Evolutionary conservation across 2,329 filamentous ascomycete genomes (phyloP).

Genomic region (Botryosphaeria agaves): DNA sequence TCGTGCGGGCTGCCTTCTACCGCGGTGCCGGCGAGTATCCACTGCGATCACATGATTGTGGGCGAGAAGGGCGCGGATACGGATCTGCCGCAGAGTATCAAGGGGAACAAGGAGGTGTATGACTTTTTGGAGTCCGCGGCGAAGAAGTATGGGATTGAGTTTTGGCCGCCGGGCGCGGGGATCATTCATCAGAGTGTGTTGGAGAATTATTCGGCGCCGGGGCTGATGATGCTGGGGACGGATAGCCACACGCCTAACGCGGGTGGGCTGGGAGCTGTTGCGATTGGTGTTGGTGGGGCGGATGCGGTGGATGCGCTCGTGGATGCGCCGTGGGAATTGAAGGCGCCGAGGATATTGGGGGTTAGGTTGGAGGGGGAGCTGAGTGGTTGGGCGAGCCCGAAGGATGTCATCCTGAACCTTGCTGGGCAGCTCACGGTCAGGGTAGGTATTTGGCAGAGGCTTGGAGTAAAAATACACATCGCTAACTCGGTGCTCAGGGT

Average conservation of each 20-base stretch:
- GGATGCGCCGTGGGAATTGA: constrained; percentile 92
- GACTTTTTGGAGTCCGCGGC: constrained; percentile 89
- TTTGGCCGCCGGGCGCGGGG: constrained; percentile 79
- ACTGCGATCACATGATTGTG: constrained; percentile 98
- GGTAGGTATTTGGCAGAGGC: constrained; percentile 12
- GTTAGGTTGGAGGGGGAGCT: constrained; percentile 72
- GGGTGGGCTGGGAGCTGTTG: constrained; percentile 83
- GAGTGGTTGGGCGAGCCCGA: constrained; percentile 81
- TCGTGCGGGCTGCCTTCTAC: constrained; percentile 78
- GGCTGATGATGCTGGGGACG: constrained; percentile 96
- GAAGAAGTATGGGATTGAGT: constrained; percentile 85
- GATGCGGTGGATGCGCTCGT: constrained; percentile 95
- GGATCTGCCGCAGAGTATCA: constrained; percentile 71
- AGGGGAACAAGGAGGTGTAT: constrained; percentile 91
- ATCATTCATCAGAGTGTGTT: constrained; percentile 97
- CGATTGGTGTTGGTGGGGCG: constrained; percentile 91
- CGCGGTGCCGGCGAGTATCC: constrained; percentile 89
- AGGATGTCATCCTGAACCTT: constrained; percentile 84
- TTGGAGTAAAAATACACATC: no score
- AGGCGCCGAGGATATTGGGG: constrained; percentile 79
- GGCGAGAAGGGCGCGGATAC: constrained; percentile 71
- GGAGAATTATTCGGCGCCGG: constrained; percentile 95
- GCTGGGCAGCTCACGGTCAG: constrained; percentile 82
- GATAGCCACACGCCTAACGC: constrained; percentile 96
- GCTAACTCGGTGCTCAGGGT: constrained; percentile 35